Base-by-base conservation (phyloP, 345 rosid species). In the Arabis alpina region DNA sequence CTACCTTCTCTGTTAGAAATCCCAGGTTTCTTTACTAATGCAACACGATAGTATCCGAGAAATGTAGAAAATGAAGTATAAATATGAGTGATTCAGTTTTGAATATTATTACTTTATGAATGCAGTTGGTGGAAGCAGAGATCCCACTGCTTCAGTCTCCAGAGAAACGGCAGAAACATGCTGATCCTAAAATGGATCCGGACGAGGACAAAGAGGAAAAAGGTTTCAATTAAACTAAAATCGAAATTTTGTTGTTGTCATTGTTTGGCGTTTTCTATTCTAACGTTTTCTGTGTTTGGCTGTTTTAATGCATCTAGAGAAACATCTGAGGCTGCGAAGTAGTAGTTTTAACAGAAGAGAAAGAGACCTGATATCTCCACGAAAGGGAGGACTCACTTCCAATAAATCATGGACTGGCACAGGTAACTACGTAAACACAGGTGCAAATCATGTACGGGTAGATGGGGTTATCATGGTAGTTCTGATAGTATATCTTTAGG, bases 101-200 rank as follows among this genome's bases (percentile, higher is more conserved):
- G 59, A 41, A 32, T 51, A 42, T 23, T 61, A 11, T 47, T 70
- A 57, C 58, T 54, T 36, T 68, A 70, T 42, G 47, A 41, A 58
- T 89, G 86, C 90, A 95, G 99, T 79, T 82, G 82, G 70, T 95
- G 82, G 97, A 95, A 51, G 66, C 96, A 39, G 99, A 95, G 88
- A 84, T 85, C 67, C 68, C 87, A 54, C 93, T 92, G 44, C 72
- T 95, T 11, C 92, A 95, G 80, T 81, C 96, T 16, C 98, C 98
- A 8, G 87, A 87, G 76, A 98, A 95, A 83, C 96, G 96, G 54
- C 97, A 84, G 70, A 90, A 92, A 57, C 96, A 95, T 79, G 81
- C 80, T 28, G 99, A 95, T 82, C 96, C 98, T 48, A 92, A 92
- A 42, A 95, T 95, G 99, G 99, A 95, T 85, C 99, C 99, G 59